Base-by-base conservation (phyloP, 306 rosid genomes). In the Benincasa hispida region DNA sequence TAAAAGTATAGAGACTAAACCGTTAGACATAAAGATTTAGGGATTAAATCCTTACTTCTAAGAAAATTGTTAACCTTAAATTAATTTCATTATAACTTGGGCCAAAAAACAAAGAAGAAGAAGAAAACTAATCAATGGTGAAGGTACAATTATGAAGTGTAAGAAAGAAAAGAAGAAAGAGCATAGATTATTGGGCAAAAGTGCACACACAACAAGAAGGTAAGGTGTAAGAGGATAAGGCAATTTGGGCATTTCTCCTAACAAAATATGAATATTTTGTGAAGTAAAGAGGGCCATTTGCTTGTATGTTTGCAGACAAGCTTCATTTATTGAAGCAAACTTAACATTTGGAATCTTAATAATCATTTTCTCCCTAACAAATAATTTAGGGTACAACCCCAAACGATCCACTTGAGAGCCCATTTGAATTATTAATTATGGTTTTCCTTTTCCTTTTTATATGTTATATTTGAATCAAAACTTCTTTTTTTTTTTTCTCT, bases 271-370 rank as follows among this genome's bases (percentile, higher is more conserved):
- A 19, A 63, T 30, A 32, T 34, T 63, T 17, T 63, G 72, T 34
- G 47, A 63, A 63, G 42, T 17, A 35, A 10, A 32, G 37, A 34
- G 73, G 73, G 76, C 74, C 63, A 77, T 80, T 57, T 82, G 83
- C 39, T 80, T 65, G 59, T 80, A 53, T 70, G 79, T 84, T 79
- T 72, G 54, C 79, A 84, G 82, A 87, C 86, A 87, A 77, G 72
- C 79, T 86, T 80, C 59, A 74, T 83, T 76, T 83, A 77, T 81
- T 73, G 70, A 77, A 74, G 77, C 84, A 76, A 81, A 82, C 84
- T 41, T 72, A 68, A 51, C 76, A 74, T 77, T 58, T 61, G 76
- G 84, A 87, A 87, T 87, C 90, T 82, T 50, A 50, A 2, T 86
- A 79, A 86, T 84, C 85, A 86, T 86, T 80, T 30, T 62, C 30